Percentiles rank a stretch among this genome's conserved stretches.
phyloP scores from a whole-genome alignment of 2,329 filamentous ascomycete species.

The Curvularia sp. region DNA sequence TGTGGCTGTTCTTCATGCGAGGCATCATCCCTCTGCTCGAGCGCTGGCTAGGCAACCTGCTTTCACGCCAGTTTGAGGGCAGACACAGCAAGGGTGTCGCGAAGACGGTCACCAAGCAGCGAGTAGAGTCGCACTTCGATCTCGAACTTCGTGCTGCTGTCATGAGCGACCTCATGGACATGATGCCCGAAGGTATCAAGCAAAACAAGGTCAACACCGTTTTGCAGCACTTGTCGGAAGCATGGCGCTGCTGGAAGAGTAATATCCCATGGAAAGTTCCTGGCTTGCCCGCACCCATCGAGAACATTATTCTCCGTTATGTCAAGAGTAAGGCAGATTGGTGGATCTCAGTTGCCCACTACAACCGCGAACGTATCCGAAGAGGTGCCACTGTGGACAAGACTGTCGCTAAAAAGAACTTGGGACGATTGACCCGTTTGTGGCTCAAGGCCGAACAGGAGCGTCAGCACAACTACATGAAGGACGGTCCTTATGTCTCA shows the following conservation, averaged over 20 bases:
- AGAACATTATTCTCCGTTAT: slow-evolving; percentile 98
- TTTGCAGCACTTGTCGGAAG: slow-evolving; percentile 94
- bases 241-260: slow-evolving; percentile 99
- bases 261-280: slow-evolving; percentile 99
- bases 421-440: slow-evolving; percentile 89
- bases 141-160: slow-evolving; percentile 95
- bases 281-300: slow-evolving; percentile 92
- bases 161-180: slow-evolving; percentile 99
- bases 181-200: slow-evolving; percentile 99
- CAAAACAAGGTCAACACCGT: slow-evolving; percentile 99
- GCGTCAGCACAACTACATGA: slow-evolving; percentile 98
- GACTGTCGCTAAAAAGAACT: slow-evolving; percentile 98
- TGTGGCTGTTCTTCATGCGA: slow-evolving; percentile 99
- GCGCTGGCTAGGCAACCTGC: slow-evolving; percentile 94
- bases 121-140: slow-evolving; percentile 98
- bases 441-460: slow-evolving; percentile 99
- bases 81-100: slow-evolving; percentile 98
- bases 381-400: slow-evolving; percentile 98
- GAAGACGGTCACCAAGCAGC: slow-evolving; percentile 98
- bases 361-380: slow-evolving; percentile 96
- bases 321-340: slow-evolving; percentile 99
- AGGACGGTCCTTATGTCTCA: slow-evolving; percentile 97
- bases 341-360: slow-evolving; percentile 99
- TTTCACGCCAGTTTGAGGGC: slow-evolving; percentile 97
- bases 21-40: slow-evolving; percentile 97